Base-by-base conservation (phyloP, 306 rosid genomes). In the Adenanthera pavonina region DNA sequence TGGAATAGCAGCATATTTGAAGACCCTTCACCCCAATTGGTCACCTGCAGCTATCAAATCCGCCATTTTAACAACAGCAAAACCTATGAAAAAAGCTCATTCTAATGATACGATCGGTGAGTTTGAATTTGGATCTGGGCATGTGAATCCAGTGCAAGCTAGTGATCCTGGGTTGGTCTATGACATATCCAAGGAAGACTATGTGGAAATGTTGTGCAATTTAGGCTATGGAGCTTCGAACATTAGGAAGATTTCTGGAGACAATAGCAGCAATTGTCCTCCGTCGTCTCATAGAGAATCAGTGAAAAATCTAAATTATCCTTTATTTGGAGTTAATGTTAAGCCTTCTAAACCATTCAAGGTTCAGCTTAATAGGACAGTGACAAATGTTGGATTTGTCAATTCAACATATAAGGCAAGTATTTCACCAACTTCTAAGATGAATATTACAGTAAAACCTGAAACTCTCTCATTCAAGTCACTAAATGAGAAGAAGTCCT, bases 51-150 rank as follows among this genome's bases (percentile, higher is more conserved):
- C 73, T 57, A 57, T 25, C 30, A 25, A 25, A 25, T 25, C 30
- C 30, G 30, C 30, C 30, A 25, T 25, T 25, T 25, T 25, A 25
- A 25, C 30, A 25, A 25, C 30, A 25, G 30, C 30, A 25, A 25
- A 25, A 25, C 30, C 30, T 25, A 78, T 81, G 69, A 62, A 57
- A 1, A 17, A 16, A 17, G 4, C 61, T 54, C 6, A 5, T 54
- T 7, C 1, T n/a, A n/a, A 17, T 2, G 3, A 57, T 8, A 1
- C 0, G 4, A 19, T 25, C 3, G 72, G 81, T 1, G 86, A 88
- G 56, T 88, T 83, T 77, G 79, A 76, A 8, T 72, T 65, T 68
- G 91, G 91, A 36, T 54, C 76, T 2, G 91, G 89, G 2, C 83
- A 69, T 14, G 16, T 84, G 11, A 76, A 76, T 57, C 89, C 89